phyloP scores from a whole-genome alignment of 768 basidiomycete species.

The Daedaleopsis nitida region DNA sequence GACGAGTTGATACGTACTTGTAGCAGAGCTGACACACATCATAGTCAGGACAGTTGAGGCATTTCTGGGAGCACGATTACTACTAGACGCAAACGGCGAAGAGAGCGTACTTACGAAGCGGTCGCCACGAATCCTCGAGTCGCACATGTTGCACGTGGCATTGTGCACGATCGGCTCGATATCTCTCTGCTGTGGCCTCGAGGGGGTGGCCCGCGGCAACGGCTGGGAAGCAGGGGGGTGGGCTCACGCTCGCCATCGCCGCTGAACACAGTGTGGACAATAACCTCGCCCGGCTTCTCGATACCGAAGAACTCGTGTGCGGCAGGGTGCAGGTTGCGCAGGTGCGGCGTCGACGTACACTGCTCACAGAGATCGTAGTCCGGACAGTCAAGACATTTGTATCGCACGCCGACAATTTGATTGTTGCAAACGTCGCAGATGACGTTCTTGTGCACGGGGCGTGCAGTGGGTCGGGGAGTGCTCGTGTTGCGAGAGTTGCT shows the following conservation, averaged over 20 bases:
- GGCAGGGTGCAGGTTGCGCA: conserved; percentile 35
- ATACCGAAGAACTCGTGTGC: conserved; percentile 76
- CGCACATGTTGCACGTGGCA: conserved; percentile 79
- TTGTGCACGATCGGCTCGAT: conserved; percentile 47
- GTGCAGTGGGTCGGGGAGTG: neutral
- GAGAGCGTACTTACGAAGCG: conserved; percentile 61
- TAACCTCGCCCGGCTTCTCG: conserved; percentile 60
- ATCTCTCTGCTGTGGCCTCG: neutral
- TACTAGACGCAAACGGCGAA: neutral
- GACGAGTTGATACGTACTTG: conserved; percentile 39
- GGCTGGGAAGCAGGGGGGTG: neutral
- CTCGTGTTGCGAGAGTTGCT: neutral
- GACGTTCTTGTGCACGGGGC: conserved; percentile 50
- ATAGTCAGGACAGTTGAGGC: conserved; percentile 79
- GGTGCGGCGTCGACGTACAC: conserved; percentile 16
- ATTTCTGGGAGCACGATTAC: conserved; percentile 55
- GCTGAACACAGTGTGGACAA: conserved; percentile 61
- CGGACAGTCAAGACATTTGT: conserved; percentile 81
- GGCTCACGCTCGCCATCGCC: conserved; percentile 39
- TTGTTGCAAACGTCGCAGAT: conserved; percentile 65
- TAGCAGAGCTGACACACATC: conserved; percentile 77
- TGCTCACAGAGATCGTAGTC: conserved; percentile 32
- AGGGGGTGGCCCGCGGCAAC: neutral
- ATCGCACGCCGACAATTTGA: conserved; percentile 63
- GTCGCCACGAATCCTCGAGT: conserved; percentile 64